A percentile compares a stretch with the other conserved stretches of the same genome.
Conservation (phyloP, 768 basidiomycete genomes). For the Pholiota molesta region DNA sequence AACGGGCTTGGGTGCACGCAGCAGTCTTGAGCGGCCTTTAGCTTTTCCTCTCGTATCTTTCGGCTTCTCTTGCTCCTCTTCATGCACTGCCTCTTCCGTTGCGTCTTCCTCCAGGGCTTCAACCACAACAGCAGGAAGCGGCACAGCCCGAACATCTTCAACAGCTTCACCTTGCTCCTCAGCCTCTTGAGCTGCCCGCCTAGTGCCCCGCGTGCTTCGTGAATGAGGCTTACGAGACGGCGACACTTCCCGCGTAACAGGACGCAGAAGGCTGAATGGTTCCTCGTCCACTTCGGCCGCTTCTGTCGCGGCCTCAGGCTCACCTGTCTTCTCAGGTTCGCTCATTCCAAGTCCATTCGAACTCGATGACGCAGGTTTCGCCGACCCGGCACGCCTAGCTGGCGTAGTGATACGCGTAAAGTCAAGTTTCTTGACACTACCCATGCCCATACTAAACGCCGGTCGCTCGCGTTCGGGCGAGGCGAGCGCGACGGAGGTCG, state of each 20-base stretch:
- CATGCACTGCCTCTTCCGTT: not conserved
- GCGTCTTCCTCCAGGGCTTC: not conserved
- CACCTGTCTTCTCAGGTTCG: not conserved
- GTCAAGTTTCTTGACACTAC: conserved; percentile 26
- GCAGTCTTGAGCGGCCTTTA: conserved; percentile 19
- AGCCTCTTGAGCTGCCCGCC: not conserved
- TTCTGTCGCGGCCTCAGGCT: not conserved
- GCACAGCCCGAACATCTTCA: not conserved
- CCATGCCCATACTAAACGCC: not conserved
- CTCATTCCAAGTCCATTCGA: not conserved
- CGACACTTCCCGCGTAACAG: conserved; percentile 17
- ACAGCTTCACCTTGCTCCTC: not conserved
- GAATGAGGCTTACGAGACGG: conserved; percentile 2
- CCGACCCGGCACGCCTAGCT: not conserved
- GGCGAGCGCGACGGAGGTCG: conserved; percentile 8
- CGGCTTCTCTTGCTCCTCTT: conserved; percentile 8
- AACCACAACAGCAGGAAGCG: conserved; percentile 15
- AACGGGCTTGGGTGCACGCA: conserved; percentile 16
- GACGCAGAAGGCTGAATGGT: conserved; percentile 26
- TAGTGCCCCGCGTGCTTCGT: not conserved
- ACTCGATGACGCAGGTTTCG: not conserved
- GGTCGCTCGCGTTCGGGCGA: not conserved
- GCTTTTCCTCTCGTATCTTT: conserved; percentile 3
- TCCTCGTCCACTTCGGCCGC: conserved; percentile 1
- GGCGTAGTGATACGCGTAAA: conserved; percentile 21